Conservation (phyloP, 139 green algal species). For the Closterium sp. region DNA sequence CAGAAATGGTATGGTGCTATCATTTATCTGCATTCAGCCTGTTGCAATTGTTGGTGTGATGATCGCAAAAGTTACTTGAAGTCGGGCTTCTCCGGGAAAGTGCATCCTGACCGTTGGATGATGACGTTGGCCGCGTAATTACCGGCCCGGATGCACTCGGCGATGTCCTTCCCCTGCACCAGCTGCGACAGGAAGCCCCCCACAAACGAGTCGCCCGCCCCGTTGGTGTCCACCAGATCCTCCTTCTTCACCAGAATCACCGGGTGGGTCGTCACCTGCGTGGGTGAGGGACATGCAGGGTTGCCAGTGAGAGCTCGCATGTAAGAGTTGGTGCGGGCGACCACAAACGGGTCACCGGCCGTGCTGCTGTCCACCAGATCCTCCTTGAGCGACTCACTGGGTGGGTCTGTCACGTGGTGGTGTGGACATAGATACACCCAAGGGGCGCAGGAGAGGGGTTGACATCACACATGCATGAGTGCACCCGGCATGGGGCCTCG, state of each 20-base stretch:
- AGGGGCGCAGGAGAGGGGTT: background rate
- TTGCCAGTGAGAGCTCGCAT: too few relatives aligned
- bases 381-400: conserved; percentile 70
- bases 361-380: conserved; percentile 98
- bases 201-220: conserved; percentile 74
- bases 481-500: too few relatives aligned
- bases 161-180: conserved; percentile 76
- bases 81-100: conserved; percentile 51
- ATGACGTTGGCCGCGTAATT: conserved; percentile 92
- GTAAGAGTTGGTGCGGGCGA: too few relatives aligned
- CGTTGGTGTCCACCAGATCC: conserved; percentile 97
- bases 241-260: conserved; percentile 76
- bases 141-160: conserved; percentile 79
- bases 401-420: conserved; percentile 54
- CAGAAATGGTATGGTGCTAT: background rate
- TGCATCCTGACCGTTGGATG: conserved; percentile 89
- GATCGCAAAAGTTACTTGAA: background rate
- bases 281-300: too few relatives aligned
- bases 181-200: conserved; percentile 97
- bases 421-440: background rate
- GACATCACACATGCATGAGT: too few relatives aligned
- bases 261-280: conserved; percentile 57
- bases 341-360: conserved; percentile 48
- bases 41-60: too few relatives aligned
- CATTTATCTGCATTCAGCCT: background rate